Evolutionary conservation across 257 asterid species (phyloP), one percentile per base, ranked within the genome.

Genomic region (Apocynum venetum): DNA sequence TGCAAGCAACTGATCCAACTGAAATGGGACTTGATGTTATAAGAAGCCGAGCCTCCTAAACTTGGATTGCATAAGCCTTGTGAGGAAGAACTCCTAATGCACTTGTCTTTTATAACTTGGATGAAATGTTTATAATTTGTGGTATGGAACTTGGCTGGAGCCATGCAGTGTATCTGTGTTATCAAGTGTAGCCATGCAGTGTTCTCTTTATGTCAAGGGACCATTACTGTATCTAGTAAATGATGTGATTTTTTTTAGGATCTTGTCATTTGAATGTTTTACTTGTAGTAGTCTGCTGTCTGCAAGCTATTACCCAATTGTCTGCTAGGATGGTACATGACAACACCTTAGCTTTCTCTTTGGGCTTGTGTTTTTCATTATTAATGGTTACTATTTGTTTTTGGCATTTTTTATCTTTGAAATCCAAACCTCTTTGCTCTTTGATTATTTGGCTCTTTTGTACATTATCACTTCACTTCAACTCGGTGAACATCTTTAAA

Each of bases 11-110:
- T 49, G 85, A 82, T 53, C 81, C 85, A 59, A 82, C 82, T 78
- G 85, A 82, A 74, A 82, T 82, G 82, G 85, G 82, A 8, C 85
- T 82, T 36, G 85, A 82, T 69, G 85, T 82, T 48, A 78, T 82
- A 57, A 82, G 66, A 72, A 82, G 82, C 77, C 85, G 85, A 6
- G 82, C 77, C 76, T 49, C 51, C 76, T 82, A 68, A 78, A 78
- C 17, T 55, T 9, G 13, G 12, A 77, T 74, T 25, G 60, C 73
- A 5, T 48, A 83, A 69, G 67, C 85, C 78, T 74, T 78, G 66
- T 70, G 56, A 68, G 47, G 73, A 71, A 68, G 60, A 77, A 47
- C 74, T 78, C 40, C 80, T 69, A 57, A 43, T 84, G 80, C 80
- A 76, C 80, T 66, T 68, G 66, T 81, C 68, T 63, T 25, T 82